A percentile compares a stretch with the other conserved stretches of the same genome.
Evolutionary conservation across 2,329 filamentous ascomycete species (phyloP).

Genomic region (Penicillium paneum): DNA sequence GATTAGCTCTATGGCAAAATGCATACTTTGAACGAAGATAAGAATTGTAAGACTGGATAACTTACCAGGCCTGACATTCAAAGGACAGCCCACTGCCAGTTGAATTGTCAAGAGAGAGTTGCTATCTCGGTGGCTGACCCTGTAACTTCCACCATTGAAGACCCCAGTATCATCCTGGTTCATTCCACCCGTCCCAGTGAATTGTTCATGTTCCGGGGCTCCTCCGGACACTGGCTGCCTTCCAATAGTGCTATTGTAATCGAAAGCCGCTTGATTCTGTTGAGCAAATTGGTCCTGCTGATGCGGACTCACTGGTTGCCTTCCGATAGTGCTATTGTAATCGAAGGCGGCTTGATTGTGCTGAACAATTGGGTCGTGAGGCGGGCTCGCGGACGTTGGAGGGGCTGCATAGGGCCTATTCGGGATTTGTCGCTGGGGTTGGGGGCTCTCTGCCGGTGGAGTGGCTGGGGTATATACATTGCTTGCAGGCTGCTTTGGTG

Average conservation of each 20-base stretch:
- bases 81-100: conserved; percentile 80
- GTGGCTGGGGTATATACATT: conserved; percentile 5
- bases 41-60: no score
- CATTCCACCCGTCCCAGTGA: conserved; percentile 61
- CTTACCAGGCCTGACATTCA: conserved; percentile 72
- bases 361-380: background rate
- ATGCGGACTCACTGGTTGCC: background rate
- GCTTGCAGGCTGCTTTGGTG: conserved; percentile 19
- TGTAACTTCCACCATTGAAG: conserved; percentile 93
- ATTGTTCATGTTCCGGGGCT: conserved; percentile 53
- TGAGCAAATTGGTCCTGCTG: background rate
- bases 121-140: conserved; percentile 85
- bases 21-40: background rate
- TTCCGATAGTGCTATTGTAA: no score
- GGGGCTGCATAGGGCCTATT: conserved; percentile 4
- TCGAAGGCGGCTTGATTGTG: background rate
- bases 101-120: conserved; percentile 90
- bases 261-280: background rate
- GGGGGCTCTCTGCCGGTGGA: conserved; percentile 3
- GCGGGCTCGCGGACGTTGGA: background rate
- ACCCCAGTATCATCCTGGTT: conserved; percentile 84
- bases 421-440: background rate
- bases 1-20: background rate
- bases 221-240: conserved; percentile 38
- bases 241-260: conserved; percentile 6